These are phyloP conservation scores for Apiospora saccharicola DNA, from an alignment of 2,329 filamentous ascomycete genomes.

Conservation along the genomic window DNA sequence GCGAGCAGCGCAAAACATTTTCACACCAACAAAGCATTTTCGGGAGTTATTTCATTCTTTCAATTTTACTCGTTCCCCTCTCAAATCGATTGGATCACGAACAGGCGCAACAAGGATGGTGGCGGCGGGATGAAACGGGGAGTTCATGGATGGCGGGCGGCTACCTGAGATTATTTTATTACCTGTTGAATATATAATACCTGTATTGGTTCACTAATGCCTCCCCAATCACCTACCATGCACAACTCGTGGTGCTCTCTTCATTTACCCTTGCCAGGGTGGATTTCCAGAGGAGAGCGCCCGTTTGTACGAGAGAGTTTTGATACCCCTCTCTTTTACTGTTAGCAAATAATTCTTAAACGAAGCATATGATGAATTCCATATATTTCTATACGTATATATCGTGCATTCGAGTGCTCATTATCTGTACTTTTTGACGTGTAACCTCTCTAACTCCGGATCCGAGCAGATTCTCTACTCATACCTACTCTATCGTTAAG, in stretches of 20 bases:
- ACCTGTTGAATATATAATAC: not conserved
- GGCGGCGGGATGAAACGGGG: slow-evolving; percentile 3
- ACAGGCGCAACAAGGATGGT: not conserved
- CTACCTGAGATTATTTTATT: not conserved
- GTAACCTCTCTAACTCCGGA: not conserved
- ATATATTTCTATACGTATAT: not conserved
- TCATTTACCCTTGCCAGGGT: not conserved
- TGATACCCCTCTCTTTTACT: slow-evolving; percentile 7
- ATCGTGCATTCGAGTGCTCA: not conserved
- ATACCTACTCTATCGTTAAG: not conserved
- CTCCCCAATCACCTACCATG: not conserved
- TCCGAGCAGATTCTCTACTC: not conserved
- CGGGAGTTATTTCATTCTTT: not conserved
- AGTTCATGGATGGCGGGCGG: not conserved
- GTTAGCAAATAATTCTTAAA: not conserved
- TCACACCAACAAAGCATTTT: slow-evolving; percentile 6
- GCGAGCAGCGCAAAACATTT: slow-evolving; percentile 3
- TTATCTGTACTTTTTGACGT: not conserved
- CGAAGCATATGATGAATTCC: not conserved
- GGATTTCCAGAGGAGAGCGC: not conserved
- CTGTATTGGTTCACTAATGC: not conserved
- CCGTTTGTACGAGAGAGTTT: not conserved
- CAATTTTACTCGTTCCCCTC: not conserved
- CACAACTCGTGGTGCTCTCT: not conserved
- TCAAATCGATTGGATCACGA: slow-evolving; percentile 3